Conservation (phyloP, 1,284 basidiomycete genomes). For the Heterobasidion occidentale region DNA sequence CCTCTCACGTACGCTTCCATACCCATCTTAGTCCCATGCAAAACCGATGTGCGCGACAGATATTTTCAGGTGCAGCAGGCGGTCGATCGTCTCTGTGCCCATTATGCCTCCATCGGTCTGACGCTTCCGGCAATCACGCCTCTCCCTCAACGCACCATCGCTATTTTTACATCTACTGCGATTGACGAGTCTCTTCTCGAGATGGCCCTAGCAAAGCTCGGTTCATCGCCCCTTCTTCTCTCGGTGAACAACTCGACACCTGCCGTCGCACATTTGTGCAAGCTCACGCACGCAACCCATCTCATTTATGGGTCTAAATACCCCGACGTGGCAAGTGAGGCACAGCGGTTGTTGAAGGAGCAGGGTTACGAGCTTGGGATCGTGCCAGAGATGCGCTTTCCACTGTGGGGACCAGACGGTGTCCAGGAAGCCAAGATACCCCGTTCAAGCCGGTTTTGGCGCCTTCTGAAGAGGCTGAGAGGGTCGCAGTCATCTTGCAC, state of each 20-base stretch:
- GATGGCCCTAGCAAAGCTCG: slow-evolving; percentile 36
- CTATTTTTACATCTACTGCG: slow-evolving; percentile 31
- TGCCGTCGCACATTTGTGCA: slow-evolving; percentile 47
- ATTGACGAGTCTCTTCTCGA: slow-evolving; percentile 37
- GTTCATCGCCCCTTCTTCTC: slow-evolving; percentile 36
- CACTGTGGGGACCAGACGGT: slow-evolving; percentile 34
- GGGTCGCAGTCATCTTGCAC: slow-evolving; percentile 49
- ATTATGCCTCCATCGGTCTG: neutral
- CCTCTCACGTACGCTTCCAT: neutral
- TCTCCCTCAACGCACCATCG: slow-evolving; percentile 24
- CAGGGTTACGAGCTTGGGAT: slow-evolving; percentile 25
- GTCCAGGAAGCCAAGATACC: slow-evolving; percentile 24
- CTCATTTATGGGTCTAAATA: slow-evolving; percentile 39
- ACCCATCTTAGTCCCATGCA: neutral
- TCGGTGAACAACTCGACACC: slow-evolving; percentile 50
- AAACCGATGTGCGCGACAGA: neutral
- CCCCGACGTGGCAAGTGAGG: slow-evolving; percentile 25
- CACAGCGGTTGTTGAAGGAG: slow-evolving; percentile 20
- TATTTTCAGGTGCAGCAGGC: neutral
- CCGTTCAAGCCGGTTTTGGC: slow-evolving; percentile 28
- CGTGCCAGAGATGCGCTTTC: slow-evolving; percentile 31
- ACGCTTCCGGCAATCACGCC: slow-evolving; percentile 10
- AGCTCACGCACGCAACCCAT: slow-evolving; percentile 35
- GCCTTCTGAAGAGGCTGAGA: slow-evolving; percentile 33
- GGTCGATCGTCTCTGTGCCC: neutral